Conservation (phyloP, 305 asterid species). For the Stenogyne calaminthoides region DNA sequence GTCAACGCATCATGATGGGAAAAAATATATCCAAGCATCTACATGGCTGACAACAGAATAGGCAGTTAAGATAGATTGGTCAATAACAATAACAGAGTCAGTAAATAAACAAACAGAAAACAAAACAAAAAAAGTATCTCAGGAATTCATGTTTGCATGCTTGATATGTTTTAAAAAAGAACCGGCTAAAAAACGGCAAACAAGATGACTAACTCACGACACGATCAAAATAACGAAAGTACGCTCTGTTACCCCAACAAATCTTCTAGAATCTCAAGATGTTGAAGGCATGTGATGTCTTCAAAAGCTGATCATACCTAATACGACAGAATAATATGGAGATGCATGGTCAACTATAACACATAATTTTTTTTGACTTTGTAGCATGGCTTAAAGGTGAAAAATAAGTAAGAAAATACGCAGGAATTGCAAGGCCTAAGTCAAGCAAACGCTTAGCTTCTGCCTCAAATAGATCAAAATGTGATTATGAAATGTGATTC, state of each 20-base stretch:
- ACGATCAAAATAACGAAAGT: conserved; percentile 98
- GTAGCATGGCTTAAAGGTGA: conserved; percentile 11
- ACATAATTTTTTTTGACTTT: conserved; percentile 21
- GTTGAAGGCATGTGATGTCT: conserved; percentile 97
- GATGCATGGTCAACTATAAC: conserved; percentile 38
- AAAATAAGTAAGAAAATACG: conserved; percentile 54
- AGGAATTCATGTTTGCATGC: background rate
- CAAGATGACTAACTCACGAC: conserved; percentile 72
- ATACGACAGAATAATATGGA: conserved; percentile 43
- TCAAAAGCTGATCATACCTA: conserved; percentile 98
- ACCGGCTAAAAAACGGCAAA: background rate
- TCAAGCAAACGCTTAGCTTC: conserved; percentile 87
- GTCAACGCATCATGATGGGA: conserved; percentile 13
- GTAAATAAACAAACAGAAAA: conserved; percentile 30
- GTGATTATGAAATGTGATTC: conserved; percentile 79
- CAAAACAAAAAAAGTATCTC: conserved; percentile 1
- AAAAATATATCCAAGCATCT: conserved; percentile 3
- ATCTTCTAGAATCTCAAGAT: conserved; percentile 90
- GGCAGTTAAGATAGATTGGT: conserved; percentile 14
- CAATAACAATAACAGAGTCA: conserved; percentile 8
- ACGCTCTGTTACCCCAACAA: conserved; percentile 97
- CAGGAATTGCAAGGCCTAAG: conserved; percentile 92
- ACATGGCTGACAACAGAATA: background rate
- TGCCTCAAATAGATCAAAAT: conserved; percentile 82
- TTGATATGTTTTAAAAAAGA: conserved; percentile 18